Base-by-base conservation (phyloP, 1,139 yeast species). In the Saccharomyces pastorianus region DNA sequence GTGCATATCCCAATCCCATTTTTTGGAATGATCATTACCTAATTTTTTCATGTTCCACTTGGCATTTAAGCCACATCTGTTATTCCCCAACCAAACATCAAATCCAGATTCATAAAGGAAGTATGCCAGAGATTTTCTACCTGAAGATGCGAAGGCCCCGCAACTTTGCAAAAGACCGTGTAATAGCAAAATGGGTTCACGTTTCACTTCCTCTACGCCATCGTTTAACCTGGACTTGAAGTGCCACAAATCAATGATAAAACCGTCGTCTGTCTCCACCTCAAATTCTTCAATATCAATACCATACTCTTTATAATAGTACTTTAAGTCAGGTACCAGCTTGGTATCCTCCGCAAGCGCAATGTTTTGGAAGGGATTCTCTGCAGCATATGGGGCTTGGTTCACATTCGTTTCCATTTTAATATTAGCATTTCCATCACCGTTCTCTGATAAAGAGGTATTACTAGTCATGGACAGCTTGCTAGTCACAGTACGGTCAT, bases 1-100 rank as follows among this genome's bases (percentile, higher is more conserved):
- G 29, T 78, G 71, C 48, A 93, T 78, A 64, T 88, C 91, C 99
- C 99, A 93, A 60, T 87, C 83, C 95, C 95, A 85, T 71, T 73
- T 72, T 56, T 75, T 80, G 72, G 82, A 81, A 25, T 64, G 73
- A 56, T 71, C 73, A 56, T 58, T 76, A 5, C 58, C 58, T 71
- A 70, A 74, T 56, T 59, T 63, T 1, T 71, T 64, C 68, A 88
- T 95, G 48, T 63, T 57, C 68, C 69, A 67, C 53, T 77, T 73
- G 0, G 96, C 88, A 47, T 78, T 75, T 66, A 90, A 86, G 31
- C 96, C 95, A 59, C 96, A 84, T 56, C 99, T 73, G 66, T 91
- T 91, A 66, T 91, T 90, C 0, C 97, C 98, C 53, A 93, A 71
- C 97, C 98, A 93, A 2, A 93, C 93, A 63, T 93, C 98, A 66